Conservation (phyloP, 2,329 filamentous ascomycete species). For the Fusarium sp. region DNA sequence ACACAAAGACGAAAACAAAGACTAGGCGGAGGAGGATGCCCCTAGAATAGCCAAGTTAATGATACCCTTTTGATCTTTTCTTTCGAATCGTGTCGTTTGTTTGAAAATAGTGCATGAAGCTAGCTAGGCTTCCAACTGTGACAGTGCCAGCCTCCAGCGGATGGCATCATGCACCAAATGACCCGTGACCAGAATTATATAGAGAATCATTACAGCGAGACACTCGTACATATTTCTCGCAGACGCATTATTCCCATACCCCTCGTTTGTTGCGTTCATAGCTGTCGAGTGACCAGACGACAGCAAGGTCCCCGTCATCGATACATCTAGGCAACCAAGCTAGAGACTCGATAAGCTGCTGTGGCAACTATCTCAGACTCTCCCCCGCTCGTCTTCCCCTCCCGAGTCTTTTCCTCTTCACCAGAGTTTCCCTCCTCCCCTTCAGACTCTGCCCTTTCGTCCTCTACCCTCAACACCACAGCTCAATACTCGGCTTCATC, state of each 20-base stretch:
- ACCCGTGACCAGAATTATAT: background rate
- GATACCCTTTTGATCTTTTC: background rate
- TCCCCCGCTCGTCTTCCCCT: background rate
- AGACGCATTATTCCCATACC: background rate
- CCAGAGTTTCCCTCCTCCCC: background rate
- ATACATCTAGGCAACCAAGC: background rate
- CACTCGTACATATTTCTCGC: background rate
- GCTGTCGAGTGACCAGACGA: background rate
- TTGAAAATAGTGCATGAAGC: background rate
- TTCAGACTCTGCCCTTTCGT: background rate
- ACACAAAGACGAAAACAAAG: background rate
- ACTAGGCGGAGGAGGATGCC: background rate
- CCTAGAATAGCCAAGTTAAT: background rate
- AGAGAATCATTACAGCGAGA: background rate
- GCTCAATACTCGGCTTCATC: background rate
- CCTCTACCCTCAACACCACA: background rate
- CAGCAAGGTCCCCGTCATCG: background rate
- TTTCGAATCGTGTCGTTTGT: background rate
- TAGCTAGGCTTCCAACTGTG: background rate
- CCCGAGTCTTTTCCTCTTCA: background rate
- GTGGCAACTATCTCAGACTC: background rate
- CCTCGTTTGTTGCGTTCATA: background rate
- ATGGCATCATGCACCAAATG: background rate
- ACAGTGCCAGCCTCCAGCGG: background rate
- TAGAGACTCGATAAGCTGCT: background rate